A percentile compares a stretch with the other conserved stretches of the same genome.
Evolutionary conservation across 495 filamentous ascomycete genomes (phyloP).

Genomic region (Hypoxylon cercidicola): DNA sequence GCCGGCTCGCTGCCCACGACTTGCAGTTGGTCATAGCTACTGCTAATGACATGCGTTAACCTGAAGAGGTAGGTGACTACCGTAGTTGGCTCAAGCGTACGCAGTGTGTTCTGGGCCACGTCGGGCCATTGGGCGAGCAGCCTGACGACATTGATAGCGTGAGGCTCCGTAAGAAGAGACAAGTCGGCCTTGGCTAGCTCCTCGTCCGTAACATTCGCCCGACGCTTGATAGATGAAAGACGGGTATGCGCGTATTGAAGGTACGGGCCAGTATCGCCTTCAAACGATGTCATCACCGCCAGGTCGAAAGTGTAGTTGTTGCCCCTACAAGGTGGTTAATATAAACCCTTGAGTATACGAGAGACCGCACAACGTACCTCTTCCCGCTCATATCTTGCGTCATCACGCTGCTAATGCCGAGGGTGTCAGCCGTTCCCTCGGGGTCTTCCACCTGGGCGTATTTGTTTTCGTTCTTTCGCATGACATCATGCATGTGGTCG

Average conservation of each 20-base stretch:
- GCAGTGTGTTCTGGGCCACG: constrained; percentile 69
- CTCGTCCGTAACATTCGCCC: constrained; percentile 60
- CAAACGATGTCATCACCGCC: constrained; percentile 73
- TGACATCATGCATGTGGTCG: constrained; percentile 72
- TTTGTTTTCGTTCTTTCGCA: constrained; percentile 70
- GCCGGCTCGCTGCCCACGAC: constrained; percentile 78
- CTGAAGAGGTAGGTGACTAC: constrained; percentile 86
- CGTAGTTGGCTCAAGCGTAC: constrained; percentile 72
- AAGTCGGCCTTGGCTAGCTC: constrained; percentile 68
- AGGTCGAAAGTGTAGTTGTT: constrained; percentile 74
- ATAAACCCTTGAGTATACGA: constrained; percentile 3
- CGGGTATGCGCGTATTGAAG: constrained; percentile 76
- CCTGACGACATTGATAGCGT: constrained; percentile 69
- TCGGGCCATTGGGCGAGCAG: constrained; percentile 73
- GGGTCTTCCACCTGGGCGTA: constrained; percentile 69
- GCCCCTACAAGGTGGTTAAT: constrained; percentile 51
- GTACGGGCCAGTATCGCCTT: constrained; percentile 76
- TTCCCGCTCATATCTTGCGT: constrained; percentile 74
- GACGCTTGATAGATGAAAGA: constrained; percentile 69
- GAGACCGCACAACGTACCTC: constrained; percentile 53
- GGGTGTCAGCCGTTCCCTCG: constrained; percentile 63
- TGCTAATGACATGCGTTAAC: constrained; percentile 87
- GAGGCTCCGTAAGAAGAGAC: constrained; percentile 65
- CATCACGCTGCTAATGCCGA: constrained; percentile 72
- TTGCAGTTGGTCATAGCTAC: constrained; percentile 82